Percentiles rank a stretch among this genome's conserved stretches.
These are phyloP conservation scores for Populus ilicifolia DNA, from an alignment of 345 rosid genomes.

Conservation along the genomic window DNA sequence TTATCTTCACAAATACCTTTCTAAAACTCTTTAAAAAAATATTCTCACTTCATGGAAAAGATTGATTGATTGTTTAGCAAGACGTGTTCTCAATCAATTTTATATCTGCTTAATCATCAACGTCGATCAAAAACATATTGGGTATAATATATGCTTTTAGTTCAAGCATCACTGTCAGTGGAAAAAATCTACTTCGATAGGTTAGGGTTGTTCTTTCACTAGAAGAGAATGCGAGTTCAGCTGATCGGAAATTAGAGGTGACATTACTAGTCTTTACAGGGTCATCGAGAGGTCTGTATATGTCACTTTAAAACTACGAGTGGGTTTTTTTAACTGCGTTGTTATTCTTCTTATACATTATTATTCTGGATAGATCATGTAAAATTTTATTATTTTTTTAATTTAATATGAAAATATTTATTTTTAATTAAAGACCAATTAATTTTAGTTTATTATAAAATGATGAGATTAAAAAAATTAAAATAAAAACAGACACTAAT, in stretches of 20 bases:
- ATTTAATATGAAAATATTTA: too few relatives aligned
- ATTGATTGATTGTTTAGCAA: neutral
- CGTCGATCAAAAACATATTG: neutral
- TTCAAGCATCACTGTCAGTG: neutral
- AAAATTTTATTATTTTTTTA: too few relatives aligned
- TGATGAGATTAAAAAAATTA: rapidly evolving
- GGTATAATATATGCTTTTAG: neutral
- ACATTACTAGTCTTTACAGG: neutral
- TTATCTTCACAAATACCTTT: too few relatives aligned
- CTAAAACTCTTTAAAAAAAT: neutral
- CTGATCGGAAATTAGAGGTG: neutral
- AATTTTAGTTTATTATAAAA: too few relatives aligned
- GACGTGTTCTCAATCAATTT: neutral
- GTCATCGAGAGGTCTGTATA: too few relatives aligned
- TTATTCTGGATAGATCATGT: rapidly evolving
- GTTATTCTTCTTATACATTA: too few relatives aligned
- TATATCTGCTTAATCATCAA: neutral
- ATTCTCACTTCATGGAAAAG: neutral
- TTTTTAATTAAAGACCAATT: too few relatives aligned
- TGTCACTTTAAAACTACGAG: too few relatives aligned
- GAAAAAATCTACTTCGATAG: neutral
- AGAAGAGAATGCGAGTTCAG: neutral
- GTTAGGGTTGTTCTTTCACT: neutral
- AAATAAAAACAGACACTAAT: too few relatives aligned
- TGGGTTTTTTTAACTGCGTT: too few relatives aligned